Conservation (phyloP, 371 early-diverging fungal genomes). For the Amoeboaphelidium occidentale region DNA sequence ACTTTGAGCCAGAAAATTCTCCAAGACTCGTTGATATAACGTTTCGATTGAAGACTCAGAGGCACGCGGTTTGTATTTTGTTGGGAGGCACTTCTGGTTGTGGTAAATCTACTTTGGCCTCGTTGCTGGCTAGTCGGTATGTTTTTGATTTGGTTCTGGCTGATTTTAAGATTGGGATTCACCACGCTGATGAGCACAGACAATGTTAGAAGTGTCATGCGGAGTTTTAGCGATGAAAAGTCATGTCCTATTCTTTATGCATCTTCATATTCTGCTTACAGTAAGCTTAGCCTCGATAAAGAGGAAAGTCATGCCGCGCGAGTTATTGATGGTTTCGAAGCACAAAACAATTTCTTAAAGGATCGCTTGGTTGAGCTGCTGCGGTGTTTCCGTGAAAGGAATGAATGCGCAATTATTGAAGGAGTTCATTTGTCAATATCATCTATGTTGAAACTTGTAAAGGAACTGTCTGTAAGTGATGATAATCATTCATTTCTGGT, state of each 20-base stretch:
- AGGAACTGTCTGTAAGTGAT: conserved; percentile 14
- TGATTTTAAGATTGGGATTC: conserved; percentile 8
- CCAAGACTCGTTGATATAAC: conserved; percentile 11
- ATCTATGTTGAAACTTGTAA: conserved; percentile 7
- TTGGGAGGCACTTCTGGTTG: conserved; percentile 7
- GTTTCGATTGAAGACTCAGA: conserved; percentile 9
- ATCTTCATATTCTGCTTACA: conserved; percentile 14
- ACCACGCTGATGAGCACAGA: conserved; percentile 15
- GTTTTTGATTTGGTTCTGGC: background rate
- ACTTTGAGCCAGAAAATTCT: too few species aligned
- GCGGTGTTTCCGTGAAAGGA: conserved; percentile 6
- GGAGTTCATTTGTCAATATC: conserved; percentile 16
- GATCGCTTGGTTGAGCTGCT: conserved; percentile 12
- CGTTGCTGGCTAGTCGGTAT: conserved; percentile 10
- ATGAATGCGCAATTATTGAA: conserved; percentile 14
- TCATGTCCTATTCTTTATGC: conserved; percentile 10
- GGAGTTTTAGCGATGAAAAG: conserved; percentile 12
- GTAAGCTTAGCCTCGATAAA: background rate
- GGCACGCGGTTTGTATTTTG: conserved; percentile 13
- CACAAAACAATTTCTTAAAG: conserved; percentile 11
- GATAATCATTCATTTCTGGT: conserved; percentile 15
- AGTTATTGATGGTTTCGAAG: conserved; percentile 11
- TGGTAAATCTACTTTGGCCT: conserved; percentile 15
- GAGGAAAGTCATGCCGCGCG: background rate
- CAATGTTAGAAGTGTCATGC: conserved; percentile 13